A percentile compares a stretch with the other conserved stretches of the same genome.
phyloP scores from a whole-genome alignment of 306 rosid genomes.

The Medicago truncatula region MtrunA17r5.0-ANR NC_053044.1:27998001-27998500 shows the following conservation, averaged over 20 bases:
- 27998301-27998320: background rate
- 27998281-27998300: background rate
- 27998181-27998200: too few relatives aligned
- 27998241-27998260: background rate
- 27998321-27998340: background rate
- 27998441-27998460: background rate
- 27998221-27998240: too few relatives aligned
- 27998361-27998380: background rate
- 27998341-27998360: background rate
- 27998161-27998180: too few relatives aligned
- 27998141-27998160: too few relatives aligned
- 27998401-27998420: background rate
- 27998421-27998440: background rate
- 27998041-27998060: background rate
- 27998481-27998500: background rate
- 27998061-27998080: background rate
- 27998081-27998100: background rate
- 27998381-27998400: background rate
- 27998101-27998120: too few relatives aligned
- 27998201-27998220: too few relatives aligned
- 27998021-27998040: slow-evolving; percentile 72
- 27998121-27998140: too few relatives aligned
- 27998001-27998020: slow-evolving; percentile 95
- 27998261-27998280: background rate
- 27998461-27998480: background rate